Percentiles rank a stretch among this genome's conserved stretches.
Conservation (phyloP, 176 grass and related monocot species). For the Dactylis glomerata region DNA sequence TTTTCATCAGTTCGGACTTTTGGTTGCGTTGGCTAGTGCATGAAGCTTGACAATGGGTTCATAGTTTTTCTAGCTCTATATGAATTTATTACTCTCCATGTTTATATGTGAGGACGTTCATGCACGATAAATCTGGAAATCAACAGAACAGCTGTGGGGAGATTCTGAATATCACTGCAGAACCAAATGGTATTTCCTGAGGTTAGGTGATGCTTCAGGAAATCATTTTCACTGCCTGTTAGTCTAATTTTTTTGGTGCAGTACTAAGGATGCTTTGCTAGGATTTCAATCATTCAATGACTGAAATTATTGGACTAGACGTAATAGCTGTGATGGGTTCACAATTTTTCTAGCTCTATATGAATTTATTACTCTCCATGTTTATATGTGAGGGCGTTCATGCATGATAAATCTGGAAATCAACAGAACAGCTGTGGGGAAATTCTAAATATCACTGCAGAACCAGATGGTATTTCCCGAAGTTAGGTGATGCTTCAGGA, state of each 20-base stretch:
- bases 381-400: not conserved
- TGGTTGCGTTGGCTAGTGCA: no score
- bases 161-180: not conserved
- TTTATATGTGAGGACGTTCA: not conserved
- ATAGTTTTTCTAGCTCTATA: conserved; percentile 14
- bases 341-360: conserved; percentile 14
- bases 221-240: not conserved
- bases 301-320: conserved; percentile 1
- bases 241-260: not conserved
- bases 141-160: not conserved
- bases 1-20: no score
- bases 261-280: not conserved
- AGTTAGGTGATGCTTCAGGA: not conserved
- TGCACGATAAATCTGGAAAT: not conserved
- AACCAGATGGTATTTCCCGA: not conserved
- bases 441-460: not conserved
- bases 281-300: not conserved
- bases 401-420: not conserved
- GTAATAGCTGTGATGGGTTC: not conserved
- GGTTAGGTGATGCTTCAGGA: not conserved
- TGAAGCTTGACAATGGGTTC: no score
- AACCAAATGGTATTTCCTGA: not conserved
- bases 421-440: not conserved
- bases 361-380: not conserved
- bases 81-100: not conserved